phyloP scores from a whole-genome alignment of 192 early-diverging fungal genomes.

The Thoreauomyces humboldtii region DNA sequence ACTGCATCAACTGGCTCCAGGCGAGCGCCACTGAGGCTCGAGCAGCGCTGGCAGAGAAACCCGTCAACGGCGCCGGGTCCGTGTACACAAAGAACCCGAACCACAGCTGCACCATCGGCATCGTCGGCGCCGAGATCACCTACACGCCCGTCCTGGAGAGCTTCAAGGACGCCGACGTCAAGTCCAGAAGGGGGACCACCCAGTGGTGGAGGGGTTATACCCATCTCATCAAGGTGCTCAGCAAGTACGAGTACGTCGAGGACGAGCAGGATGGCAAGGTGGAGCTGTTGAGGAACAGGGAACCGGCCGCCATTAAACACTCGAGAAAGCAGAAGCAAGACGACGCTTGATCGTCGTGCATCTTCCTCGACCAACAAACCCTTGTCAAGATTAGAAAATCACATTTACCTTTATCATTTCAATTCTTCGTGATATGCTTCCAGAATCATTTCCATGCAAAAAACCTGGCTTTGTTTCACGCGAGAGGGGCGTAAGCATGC shows the following conservation, averaged over 20 bases:
- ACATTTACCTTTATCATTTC: too few species aligned
- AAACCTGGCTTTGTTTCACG: too few species aligned
- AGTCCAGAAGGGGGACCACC: slow-evolving; percentile 64
- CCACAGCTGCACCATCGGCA: slow-evolving; percentile 76
- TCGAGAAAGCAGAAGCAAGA: not conserved
- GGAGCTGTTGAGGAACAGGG: slow-evolving; percentile 25
- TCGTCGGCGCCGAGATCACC: slow-evolving; percentile 70
- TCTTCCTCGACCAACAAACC: too few species aligned
- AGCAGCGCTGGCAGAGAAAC: slow-evolving; percentile 13
- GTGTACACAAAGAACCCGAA: slow-evolving; percentile 54
- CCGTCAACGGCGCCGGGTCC: not conserved
- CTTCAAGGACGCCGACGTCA: slow-evolving; percentile 73
- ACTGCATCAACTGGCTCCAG: slow-evolving; percentile 83
- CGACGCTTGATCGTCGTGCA: too few species aligned
- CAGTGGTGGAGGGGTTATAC: slow-evolving; percentile 54
- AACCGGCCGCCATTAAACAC: slow-evolving; percentile 7
- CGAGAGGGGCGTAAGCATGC: too few species aligned
- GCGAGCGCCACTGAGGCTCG: slow-evolving; percentile 53
- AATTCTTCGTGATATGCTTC: too few species aligned
- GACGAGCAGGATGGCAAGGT: slow-evolving; percentile 12
- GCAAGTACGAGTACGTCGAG: slow-evolving; percentile 49
- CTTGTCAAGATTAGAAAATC: too few species aligned
- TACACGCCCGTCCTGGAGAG: slow-evolving; percentile 73
- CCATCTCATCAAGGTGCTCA: slow-evolving; percentile 41
- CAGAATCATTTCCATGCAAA: too few species aligned